phyloP scores from a whole-genome alignment of 2,329 filamentous ascomycete genomes.

The Paecilomyces sp. region DNA sequence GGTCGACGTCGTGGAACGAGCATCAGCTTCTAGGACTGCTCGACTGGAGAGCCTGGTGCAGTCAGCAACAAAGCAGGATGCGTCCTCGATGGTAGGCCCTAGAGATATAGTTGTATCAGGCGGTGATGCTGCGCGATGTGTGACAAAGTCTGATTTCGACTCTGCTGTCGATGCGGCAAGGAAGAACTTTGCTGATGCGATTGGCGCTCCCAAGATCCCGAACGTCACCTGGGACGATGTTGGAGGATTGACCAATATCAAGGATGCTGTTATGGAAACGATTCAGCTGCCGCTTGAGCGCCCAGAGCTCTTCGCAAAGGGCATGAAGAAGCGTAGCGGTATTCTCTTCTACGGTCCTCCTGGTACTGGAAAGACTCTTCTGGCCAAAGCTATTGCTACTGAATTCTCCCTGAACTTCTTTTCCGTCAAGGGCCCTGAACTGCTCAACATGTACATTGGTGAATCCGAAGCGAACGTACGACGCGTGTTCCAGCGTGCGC shows the following conservation, averaged over 20 bases:
- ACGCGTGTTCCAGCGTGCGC: slow-evolving; percentile 98
- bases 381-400: slow-evolving; percentile 98
- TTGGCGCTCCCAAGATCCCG: slow-evolving; percentile 94
- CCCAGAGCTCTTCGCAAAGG: slow-evolving; percentile 90
- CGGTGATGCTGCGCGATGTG: slow-evolving; percentile 67
- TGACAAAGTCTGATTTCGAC: slow-evolving; percentile 81
- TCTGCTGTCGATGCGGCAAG: slow-evolving; percentile 89
- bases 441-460: slow-evolving; percentile 99
- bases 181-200: slow-evolving; percentile 96
- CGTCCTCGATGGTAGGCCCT: slow-evolving; percentile 48
- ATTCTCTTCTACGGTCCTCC: slow-evolving; percentile 98
- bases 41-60: slow-evolving; percentile 67
- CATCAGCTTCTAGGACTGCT: slow-evolving; percentile 66
- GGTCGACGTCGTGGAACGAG: slow-evolving; percentile 88
- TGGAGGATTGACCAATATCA: slow-evolving; percentile 85
- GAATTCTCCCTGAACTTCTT: slow-evolving; percentile 99
- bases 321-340: slow-evolving; percentile 98
- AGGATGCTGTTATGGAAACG: slow-evolving; percentile 94
- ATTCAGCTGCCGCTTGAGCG: slow-evolving; percentile 88
- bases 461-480: slow-evolving; percentile 99
- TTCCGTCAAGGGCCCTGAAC: slow-evolving; percentile 95
- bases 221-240: slow-evolving; percentile 97
- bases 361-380: slow-evolving; percentile 98
- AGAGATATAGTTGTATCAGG: slow-evolving; percentile 85
- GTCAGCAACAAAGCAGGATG: slow-evolving; percentile 18